Percentiles rank a stretch among this genome's conserved stretches.
These are phyloP conservation scores for Penicillium antarcticum DNA, from an alignment of 495 filamentous ascomycete genomes.

Conservation along the genomic window DNA sequence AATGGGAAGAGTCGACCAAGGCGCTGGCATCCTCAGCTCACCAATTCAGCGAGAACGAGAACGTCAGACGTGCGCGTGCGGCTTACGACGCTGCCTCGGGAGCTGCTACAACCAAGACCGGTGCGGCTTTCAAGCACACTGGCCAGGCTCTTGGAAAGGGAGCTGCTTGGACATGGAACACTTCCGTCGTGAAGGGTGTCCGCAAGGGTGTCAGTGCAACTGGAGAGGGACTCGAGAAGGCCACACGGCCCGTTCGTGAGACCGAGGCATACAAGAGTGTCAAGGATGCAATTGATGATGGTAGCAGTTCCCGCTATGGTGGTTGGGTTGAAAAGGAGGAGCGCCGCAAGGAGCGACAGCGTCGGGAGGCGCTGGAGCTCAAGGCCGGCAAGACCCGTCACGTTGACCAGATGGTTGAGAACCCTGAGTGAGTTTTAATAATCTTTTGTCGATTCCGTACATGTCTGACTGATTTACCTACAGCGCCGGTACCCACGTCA, in stretches of 20 bases:
- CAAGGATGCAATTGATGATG: constrained; percentile 95
- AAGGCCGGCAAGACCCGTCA: constrained; percentile 41
- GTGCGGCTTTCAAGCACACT: constrained; percentile 77
- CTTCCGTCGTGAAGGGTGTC: constrained; percentile 86
- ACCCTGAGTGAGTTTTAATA: constrained; percentile 71
- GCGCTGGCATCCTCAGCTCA: constrained; percentile 83
- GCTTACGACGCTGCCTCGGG: constrained; percentile 83
- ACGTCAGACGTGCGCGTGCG: constrained; percentile 78
- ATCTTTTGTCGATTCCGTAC: neutral
- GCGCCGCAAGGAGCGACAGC: constrained; percentile 69
- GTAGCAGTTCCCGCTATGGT: constrained; percentile 91
- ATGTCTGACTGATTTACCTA: constrained; percentile 18
- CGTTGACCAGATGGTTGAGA: constrained; percentile 63
- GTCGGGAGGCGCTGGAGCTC: constrained; percentile 64
- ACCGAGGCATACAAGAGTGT: constrained; percentile 93
- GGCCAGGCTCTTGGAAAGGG: constrained; percentile 82
- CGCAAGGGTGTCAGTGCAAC: constrained; percentile 79
- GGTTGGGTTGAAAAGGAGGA: constrained; percentile 97
- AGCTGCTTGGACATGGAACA: constrained; percentile 97
- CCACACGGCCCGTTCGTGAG: constrained; percentile 87
- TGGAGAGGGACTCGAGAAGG: constrained; percentile 84
- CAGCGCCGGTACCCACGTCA: constrained; percentile 91
- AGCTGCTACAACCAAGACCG: constrained; percentile 67
- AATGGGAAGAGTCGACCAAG: constrained; percentile 98
- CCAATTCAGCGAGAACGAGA: constrained; percentile 90